A percentile compares a stretch with the other conserved stretches of the same genome.
Conservation (phyloP, 2,329 filamentous ascomycete genomes). For the Hymenoscyphus scutula region DNA sequence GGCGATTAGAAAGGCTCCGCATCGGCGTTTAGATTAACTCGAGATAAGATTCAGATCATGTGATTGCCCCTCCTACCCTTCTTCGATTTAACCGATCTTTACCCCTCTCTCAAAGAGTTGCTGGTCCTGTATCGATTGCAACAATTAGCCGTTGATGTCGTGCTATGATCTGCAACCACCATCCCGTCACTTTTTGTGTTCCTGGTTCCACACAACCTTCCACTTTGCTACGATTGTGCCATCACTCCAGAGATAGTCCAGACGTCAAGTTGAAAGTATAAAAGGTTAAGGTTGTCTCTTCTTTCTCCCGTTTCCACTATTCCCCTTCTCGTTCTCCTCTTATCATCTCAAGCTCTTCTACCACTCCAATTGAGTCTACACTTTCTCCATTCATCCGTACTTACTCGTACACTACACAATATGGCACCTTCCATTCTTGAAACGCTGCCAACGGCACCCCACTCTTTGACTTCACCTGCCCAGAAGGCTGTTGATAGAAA, state of each 20-base stretch:
- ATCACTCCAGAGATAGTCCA: not conserved
- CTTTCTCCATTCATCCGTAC: not conserved
- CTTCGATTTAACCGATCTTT: not conserved
- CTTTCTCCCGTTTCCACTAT: too few species aligned
- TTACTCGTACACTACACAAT: too few species aligned
- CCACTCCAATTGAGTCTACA: slow-evolving; percentile 1
- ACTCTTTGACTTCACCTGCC: slow-evolving; percentile 20
- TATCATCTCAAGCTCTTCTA: not conserved
- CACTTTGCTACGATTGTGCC: not conserved
- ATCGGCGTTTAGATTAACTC: not conserved
- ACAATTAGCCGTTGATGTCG: slow-evolving; percentile 3
- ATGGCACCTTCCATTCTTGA: slow-evolving; percentile 28
- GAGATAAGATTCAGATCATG: not conserved
- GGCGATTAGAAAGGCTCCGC: not conserved
- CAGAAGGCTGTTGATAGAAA: slow-evolving; percentile 28
- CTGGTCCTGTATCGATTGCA: too few species aligned
- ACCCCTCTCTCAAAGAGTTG: not conserved
- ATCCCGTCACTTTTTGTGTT: not conserved
- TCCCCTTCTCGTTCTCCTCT: not conserved
- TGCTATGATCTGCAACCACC: not conserved
- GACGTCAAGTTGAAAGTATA: not conserved
- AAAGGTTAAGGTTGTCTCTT: not conserved
- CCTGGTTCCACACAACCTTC: slow-evolving; percentile 1
- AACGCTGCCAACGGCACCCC: slow-evolving; percentile 22
- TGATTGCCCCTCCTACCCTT: not conserved